Conservation (phyloP, 148 eudicot species). For the Cornus kousa region DNA sequence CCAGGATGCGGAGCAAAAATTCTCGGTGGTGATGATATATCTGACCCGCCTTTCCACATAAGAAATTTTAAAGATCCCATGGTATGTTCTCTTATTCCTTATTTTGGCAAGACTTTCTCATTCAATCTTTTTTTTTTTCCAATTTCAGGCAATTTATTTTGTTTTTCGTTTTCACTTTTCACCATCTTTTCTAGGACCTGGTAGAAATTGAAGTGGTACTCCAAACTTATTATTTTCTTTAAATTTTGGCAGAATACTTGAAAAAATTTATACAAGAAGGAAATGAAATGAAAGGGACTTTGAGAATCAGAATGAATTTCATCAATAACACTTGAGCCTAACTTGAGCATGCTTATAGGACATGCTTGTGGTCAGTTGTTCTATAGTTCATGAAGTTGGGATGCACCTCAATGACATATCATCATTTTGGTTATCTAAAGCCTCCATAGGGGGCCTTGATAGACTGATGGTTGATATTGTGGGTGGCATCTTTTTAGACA, state of each 20-base stretch:
- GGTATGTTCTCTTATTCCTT: slow-evolving; percentile 29
- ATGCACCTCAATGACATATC: too few relatives aligned
- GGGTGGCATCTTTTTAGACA: too few relatives aligned
- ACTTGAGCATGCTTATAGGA: neutral
- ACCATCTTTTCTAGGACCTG: neutral
- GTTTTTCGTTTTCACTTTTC: too few relatives aligned
- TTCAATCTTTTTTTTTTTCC: neutral
- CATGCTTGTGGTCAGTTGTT: neutral
- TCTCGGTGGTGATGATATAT: slow-evolving; percentile 34
- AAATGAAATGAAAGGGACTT: neutral
- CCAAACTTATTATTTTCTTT: too few relatives aligned
- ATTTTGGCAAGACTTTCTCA: neutral
- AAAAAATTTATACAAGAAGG: neutral
- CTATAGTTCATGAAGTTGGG: too few relatives aligned
- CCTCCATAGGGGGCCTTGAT: too few relatives aligned
- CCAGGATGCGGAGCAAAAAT: slow-evolving; percentile 53
- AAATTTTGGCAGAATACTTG: neutral
- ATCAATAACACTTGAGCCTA: too few relatives aligned
- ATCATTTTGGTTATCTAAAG: too few relatives aligned
- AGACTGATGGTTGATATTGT: too few relatives aligned
- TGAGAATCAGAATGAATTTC: too few relatives aligned
- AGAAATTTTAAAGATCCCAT: slow-evolving; percentile 22
- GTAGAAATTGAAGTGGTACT: neutral
- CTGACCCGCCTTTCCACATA: slow-evolving; percentile 36
- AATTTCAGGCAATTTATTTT: too few relatives aligned